Base-by-base conservation (phyloP, 768 basidiomycete species). In the Suillus hirtellus region DNA sequence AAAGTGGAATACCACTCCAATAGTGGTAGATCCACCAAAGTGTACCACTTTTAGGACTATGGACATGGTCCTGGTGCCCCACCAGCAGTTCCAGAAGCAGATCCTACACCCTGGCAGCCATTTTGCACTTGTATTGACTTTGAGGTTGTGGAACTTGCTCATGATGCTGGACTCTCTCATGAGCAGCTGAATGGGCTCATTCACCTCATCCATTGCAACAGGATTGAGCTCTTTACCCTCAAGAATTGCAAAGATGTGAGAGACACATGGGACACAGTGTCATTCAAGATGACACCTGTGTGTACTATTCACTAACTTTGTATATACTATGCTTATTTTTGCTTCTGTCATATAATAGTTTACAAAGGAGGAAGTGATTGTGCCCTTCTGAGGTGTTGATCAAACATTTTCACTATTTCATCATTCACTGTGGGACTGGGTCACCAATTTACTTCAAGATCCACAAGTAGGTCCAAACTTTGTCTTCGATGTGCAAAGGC, bases 41-140 rank as follows among this genome's bases (percentile, higher is more conserved):
- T 42, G 42, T 35, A 63, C 35, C 17, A 17, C 17, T 63, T 63
- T 35, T 2, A 62, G 34, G 63, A 63, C 17, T 63, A 47, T 24
- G 21, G 46, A 21, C 5, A 24, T 24, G 24, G 46, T 10, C 9
- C 21, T n/a, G 46, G 46, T 47, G 46, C 46, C 46, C 46, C 46
- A 47, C 11, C 46, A 27, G 38, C 47, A 15, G 2, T 21, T n/a
- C 34, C 19, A 27, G 54, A 46, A 24, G 60, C 61, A 4, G 35
- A 59, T 40, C 55, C 59, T 9, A 50, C 66, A 35, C 66, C 64
- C 34, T 67, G 60, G 60, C 17, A 46, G 10, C 66, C 60, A 19
- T 65, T 67, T 49, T 7, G 24, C 11, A 43, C 24, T 37, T 27
- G 46, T 38, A 31, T 59, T 2, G 43, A 67, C 56, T 67, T 67